Evolutionary conservation across 2,329 filamentous ascomycete genomes (phyloP).

Genomic region (Tolypocladium ophioglossoides): DNA sequence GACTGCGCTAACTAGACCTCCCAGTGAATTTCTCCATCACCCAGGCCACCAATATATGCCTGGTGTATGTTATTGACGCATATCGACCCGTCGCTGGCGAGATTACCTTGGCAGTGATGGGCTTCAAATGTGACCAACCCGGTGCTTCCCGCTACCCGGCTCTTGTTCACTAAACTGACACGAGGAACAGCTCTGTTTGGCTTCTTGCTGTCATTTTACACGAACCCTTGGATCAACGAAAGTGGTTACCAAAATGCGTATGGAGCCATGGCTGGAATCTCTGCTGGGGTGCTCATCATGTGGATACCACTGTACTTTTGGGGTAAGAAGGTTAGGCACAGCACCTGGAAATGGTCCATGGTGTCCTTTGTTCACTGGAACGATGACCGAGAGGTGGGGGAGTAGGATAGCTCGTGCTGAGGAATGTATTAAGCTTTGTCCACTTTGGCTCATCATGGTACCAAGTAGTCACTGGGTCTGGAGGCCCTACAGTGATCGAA

Average conservation of each 20-base stretch:
- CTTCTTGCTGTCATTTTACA: slow-evolving; percentile 49
- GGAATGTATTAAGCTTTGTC: not conserved
- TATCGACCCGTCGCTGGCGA: slow-evolving; percentile 49
- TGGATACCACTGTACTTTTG: slow-evolving; percentile 42
- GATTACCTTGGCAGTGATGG: slow-evolving; percentile 39
- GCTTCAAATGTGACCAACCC: slow-evolving; percentile 36
- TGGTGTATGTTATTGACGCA: slow-evolving; percentile 47
- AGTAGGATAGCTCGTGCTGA: slow-evolving; percentile 22
- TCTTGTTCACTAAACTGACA: not conserved
- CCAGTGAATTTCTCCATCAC: slow-evolving; percentile 45
- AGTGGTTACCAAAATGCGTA: slow-evolving; percentile 40
- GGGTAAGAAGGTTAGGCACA: slow-evolving; percentile 36
- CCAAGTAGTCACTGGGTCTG: not conserved
- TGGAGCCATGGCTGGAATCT: slow-evolving; percentile 47
- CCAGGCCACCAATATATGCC: slow-evolving; percentile 42
- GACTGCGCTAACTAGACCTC: not conserved
- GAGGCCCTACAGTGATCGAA: not conserved
- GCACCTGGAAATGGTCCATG: slow-evolving; percentile 36
- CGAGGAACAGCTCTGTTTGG: slow-evolving; percentile 36
- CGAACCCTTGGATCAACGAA: slow-evolving; percentile 43
- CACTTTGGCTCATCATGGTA: not conserved
- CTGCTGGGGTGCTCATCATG: slow-evolving; percentile 31
- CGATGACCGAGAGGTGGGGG: slow-evolving; percentile 43
- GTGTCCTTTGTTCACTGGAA: slow-evolving; percentile 37
- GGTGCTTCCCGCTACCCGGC: not conserved